A percentile compares a stretch with the other conserved stretches of the same genome.
phyloP scores from a whole-genome alignment of 768 basidiomycete genomes.

The Hericium coralloides region DNA sequence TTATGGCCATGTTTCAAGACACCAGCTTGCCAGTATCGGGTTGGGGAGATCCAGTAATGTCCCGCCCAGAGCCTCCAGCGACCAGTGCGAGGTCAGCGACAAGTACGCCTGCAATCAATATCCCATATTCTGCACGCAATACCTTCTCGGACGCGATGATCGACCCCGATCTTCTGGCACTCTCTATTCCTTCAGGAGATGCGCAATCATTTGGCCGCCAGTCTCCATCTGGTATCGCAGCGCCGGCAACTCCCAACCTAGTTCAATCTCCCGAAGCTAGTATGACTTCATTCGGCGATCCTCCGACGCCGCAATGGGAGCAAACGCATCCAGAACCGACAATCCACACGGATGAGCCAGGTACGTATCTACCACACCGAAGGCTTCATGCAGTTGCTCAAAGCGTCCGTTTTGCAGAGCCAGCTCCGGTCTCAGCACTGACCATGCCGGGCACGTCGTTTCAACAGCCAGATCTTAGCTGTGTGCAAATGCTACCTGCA shows the following conservation, averaged over 20 bases:
- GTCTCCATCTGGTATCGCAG: neutral
- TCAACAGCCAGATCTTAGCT: no score
- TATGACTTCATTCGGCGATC: slow-evolving; percentile 18
- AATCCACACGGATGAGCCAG: slow-evolving; percentile 16
- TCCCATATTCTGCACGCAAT: neutral
- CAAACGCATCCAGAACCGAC: slow-evolving; percentile 30
- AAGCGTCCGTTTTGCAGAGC: slow-evolving; percentile 4
- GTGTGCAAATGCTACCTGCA: no score
- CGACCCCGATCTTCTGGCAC: slow-evolving; percentile 12
- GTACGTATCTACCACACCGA: slow-evolving; percentile 7
- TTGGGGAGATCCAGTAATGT: neutral
- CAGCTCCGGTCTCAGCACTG: slow-evolving; percentile 17
- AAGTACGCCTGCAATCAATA: neutral
- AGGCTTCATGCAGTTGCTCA: neutral
- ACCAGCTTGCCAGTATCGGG: slow-evolving; percentile 25
- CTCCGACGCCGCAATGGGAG: slow-evolving; percentile 21
- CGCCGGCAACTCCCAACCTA: slow-evolving; percentile 5
- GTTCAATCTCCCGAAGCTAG: slow-evolving; percentile 12
- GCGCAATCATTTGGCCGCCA: slow-evolving; percentile 13
- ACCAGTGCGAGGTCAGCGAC: neutral
- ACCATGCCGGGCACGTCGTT: slow-evolving; percentile 7
- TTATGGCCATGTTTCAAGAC: slow-evolving; percentile 38
- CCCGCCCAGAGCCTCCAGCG: neutral
- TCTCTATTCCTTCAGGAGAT: neutral
- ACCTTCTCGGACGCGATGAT: slow-evolving; percentile 11